These are phyloP conservation scores for Candida ipomoeae DNA, from an alignment of 805 yeast species.

Conservation along the genomic window DNA sequence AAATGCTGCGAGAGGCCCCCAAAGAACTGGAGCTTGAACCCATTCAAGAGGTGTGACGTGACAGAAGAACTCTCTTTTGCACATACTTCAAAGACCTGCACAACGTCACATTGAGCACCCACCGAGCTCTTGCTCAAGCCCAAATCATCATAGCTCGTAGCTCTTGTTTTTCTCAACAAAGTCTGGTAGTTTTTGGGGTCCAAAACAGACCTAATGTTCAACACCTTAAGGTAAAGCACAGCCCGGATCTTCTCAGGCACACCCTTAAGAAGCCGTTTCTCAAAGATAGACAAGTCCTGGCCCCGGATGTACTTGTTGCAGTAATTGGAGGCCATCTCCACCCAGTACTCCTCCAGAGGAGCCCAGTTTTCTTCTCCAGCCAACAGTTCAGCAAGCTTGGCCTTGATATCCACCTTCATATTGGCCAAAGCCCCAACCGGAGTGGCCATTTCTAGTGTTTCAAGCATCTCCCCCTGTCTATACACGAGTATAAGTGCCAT, in stretches of 20 bases:
- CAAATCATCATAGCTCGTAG: constrained; percentile 5
- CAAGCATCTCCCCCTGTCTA: constrained; percentile 12
- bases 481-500: constrained; percentile 10
- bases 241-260: constrained; percentile 30
- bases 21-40: constrained; percentile 18
- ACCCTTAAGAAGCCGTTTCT: constrained; percentile 23
- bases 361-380: constrained; percentile 1
- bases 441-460: constrained; percentile 10
- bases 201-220: constrained; percentile 28
- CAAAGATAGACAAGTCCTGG: constrained; percentile 9
- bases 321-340: constrained; percentile 15
- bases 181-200: constrained; percentile 26
- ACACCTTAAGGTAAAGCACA: constrained; percentile 29
- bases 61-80: constrained; percentile 19
- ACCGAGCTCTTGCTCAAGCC: not conserved
- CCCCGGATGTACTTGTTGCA: constrained; percentile 12
- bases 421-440: constrained; percentile 13
- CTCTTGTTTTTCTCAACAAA: constrained; percentile 26
- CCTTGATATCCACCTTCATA: constrained; percentile 6
- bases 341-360: constrained; percentile 19
- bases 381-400: not conserved
- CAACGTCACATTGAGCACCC: constrained; percentile 17
- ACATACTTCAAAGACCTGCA: constrained; percentile 32
- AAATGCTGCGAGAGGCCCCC: constrained; percentile 20
- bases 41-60: constrained; percentile 2